Percentiles rank a stretch among this genome's conserved stretches.
Evolutionary conservation across 2,329 filamentous ascomycete genomes (phyloP).

Genomic region (Epichloe aotearoae): DNA sequence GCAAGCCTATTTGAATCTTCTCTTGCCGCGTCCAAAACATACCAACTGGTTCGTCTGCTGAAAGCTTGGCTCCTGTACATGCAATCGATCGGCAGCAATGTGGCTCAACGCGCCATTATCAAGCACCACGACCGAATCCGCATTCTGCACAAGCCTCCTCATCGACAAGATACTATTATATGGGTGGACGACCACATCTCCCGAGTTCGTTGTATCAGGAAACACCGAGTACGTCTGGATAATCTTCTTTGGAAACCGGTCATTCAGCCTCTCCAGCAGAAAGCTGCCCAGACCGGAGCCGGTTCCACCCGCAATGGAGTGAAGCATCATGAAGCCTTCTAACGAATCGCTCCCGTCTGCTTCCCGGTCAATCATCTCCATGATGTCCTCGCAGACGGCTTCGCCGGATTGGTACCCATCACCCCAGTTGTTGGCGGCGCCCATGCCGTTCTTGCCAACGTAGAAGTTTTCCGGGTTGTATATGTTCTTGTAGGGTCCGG

Average conservation of each 20-base stretch:
- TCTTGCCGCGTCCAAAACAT: slow-evolving; percentile 5
- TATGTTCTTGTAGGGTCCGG: slow-evolving; percentile 90
- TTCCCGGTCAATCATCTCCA: slow-evolving; percentile 99
- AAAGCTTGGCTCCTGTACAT: slow-evolving; percentile 91
- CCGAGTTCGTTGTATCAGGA: slow-evolving; percentile 75
- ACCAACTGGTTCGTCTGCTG: slow-evolving; percentile 95
- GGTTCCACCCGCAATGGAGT: slow-evolving; percentile 94
- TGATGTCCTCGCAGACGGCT: slow-evolving; percentile 84
- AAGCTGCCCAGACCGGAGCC: slow-evolving; percentile 94
- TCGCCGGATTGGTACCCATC: slow-evolving; percentile 91
- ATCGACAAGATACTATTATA: slow-evolving; percentile 95
- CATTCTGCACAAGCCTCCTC: slow-evolving; percentile 84
- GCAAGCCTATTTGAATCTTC: not conserved
- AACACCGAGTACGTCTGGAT: slow-evolving; percentile 99
- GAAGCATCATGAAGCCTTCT: slow-evolving; percentile 97
- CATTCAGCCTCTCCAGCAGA: slow-evolving; percentile 87
- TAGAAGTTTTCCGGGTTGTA: slow-evolving; percentile 99
- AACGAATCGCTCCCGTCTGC: slow-evolving; percentile 95
- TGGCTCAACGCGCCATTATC: slow-evolving; percentile 90
- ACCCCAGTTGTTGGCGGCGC: slow-evolving; percentile 97
- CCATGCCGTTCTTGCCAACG: slow-evolving; percentile 82
- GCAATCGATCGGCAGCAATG: slow-evolving; percentile 86
- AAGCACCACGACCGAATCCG: slow-evolving; percentile 91
- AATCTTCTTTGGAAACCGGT: slow-evolving; percentile 95
- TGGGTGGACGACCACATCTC: slow-evolving; percentile 91